phyloP scores from a whole-genome alignment of 2,329 filamentous ascomycete genomes.

The Aspergillus sp. region DNA sequence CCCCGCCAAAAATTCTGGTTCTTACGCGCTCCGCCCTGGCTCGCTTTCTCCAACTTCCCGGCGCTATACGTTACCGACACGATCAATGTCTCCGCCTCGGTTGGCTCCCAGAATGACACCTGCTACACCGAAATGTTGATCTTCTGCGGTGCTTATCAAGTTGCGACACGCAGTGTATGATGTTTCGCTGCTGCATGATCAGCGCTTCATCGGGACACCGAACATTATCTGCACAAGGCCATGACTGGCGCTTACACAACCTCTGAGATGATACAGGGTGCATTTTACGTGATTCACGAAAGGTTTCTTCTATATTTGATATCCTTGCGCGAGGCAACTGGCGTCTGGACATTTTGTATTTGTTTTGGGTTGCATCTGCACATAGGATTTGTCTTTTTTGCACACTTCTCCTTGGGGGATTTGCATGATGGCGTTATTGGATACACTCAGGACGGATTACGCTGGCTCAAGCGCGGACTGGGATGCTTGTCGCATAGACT shows the following conservation, averaged over 20 bases:
- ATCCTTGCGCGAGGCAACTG: neutral
- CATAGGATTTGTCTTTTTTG: neutral
- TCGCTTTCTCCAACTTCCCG: neutral
- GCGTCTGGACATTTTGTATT: conserved; percentile 5
- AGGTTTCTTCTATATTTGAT: conserved; percentile 7
- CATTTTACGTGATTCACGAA: conserved; percentile 7
- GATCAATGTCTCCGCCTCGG: conserved; percentile 11
- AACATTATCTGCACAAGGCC: neutral
- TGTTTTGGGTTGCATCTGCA: neutral
- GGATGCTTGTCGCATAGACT: neutral
- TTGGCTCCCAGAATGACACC: conserved; percentile 19
- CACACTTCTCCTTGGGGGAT: neutral
- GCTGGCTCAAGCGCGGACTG: neutral
- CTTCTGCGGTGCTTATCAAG: neutral
- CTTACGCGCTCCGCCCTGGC: neutral
- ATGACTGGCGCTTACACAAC: neutral
- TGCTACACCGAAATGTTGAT: conserved; percentile 5
- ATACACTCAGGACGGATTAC: neutral
- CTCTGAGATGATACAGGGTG: conserved; percentile 4
- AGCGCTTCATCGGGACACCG: neutral
- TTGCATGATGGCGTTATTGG: conserved; percentile 8
- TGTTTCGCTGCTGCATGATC: neutral
- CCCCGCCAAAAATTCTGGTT: neutral
- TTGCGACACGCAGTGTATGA: neutral
- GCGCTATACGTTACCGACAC: conserved; percentile 5